A percentile compares a stretch with the other conserved stretches of the same genome.
These are phyloP conservation scores for Plasmodium reichenowi DNA, from an alignment of 169 alveolate species.

Conservation along the genomic window DNA sequence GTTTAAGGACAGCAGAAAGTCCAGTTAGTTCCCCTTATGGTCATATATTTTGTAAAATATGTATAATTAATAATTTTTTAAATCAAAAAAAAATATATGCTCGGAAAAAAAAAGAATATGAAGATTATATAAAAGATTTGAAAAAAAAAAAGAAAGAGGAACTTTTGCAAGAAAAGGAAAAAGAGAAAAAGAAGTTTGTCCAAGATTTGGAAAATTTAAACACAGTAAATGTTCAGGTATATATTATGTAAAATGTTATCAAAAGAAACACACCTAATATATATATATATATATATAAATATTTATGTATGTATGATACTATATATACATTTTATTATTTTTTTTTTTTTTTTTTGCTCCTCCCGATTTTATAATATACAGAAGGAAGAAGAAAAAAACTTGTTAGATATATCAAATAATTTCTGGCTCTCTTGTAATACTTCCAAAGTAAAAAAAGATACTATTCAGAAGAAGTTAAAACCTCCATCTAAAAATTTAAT, in stretches of 20 bases:
- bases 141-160: slow-evolving; percentile 78
- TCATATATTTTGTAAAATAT: slow-evolving; percentile 93
- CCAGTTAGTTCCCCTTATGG: slow-evolving; percentile 94
- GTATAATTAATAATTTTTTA: slow-evolving; percentile 90
- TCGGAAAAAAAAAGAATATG: slow-evolving; percentile 38
- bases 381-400: slow-evolving; percentile 25
- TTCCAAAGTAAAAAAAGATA: slow-evolving; percentile 38
- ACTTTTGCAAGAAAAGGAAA: slow-evolving; percentile 61
- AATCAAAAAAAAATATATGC: slow-evolving; percentile 87
- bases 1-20: slow-evolving; percentile 89
- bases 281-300: slow-evolving; percentile 49
- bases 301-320: no score
- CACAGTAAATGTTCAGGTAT: slow-evolving; percentile 57
- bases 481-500: slow-evolving; percentile 72
- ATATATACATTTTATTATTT: slow-evolving; percentile 32
- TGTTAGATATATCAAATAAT: slow-evolving; percentile 41
- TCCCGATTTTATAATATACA: background rate
- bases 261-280: background rate
- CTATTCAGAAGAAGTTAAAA: slow-evolving; percentile 15
- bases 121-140: slow-evolving; percentile 30
- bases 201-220: slow-evolving; percentile 68
- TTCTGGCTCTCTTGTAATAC: slow-evolving; percentile 31
- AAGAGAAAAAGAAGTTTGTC: slow-evolving; percentile 44
- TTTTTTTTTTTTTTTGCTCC: background rate
- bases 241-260: slow-evolving; percentile 41